Conservation (phyloP, 169 alveolate species). For the Haemoproteus tartakovskyi region DNA sequence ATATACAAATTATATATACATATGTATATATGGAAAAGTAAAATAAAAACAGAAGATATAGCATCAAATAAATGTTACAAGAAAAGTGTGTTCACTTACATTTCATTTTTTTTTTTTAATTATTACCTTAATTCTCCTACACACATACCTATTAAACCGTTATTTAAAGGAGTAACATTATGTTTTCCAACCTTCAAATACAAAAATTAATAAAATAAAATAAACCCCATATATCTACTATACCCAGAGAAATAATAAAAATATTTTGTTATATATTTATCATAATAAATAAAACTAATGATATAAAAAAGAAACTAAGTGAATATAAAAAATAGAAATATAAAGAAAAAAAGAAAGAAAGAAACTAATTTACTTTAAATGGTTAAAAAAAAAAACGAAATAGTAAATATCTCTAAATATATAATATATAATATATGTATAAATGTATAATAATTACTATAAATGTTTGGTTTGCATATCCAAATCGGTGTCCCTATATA, state of each 20-base stretch:
- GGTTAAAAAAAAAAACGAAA: neutral
- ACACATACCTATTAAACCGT: conserved; percentile 75
- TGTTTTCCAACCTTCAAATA: conserved; percentile 77
- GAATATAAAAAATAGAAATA: neutral
- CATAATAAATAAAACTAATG: neutral
- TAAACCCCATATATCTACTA: too few relatives aligned
- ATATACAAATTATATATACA: neutral
- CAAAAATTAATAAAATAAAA: too few relatives aligned
- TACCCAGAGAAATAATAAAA: neutral
- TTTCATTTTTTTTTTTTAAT: too few relatives aligned
- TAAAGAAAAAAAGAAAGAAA: neutral
- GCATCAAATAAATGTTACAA: neutral
- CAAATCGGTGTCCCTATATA: conserved; percentile 42
- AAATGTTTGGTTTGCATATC: conserved; percentile 59
- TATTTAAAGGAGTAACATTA: conserved; percentile 69
- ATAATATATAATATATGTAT: neutral
- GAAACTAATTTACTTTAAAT: neutral
- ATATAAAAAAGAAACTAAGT: neutral
- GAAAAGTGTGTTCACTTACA: neutral
- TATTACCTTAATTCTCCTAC: conserved; percentile 77
- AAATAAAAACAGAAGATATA: neutral
- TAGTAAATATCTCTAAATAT: neutral
- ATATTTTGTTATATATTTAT: neutral
- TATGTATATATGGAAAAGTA: neutral
- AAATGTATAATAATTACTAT: conserved; percentile 13